These are phyloP conservation scores for Penicillium turbatum DNA, from an alignment of 495 filamentous ascomycete genomes.

Conservation along the genomic window DNA sequence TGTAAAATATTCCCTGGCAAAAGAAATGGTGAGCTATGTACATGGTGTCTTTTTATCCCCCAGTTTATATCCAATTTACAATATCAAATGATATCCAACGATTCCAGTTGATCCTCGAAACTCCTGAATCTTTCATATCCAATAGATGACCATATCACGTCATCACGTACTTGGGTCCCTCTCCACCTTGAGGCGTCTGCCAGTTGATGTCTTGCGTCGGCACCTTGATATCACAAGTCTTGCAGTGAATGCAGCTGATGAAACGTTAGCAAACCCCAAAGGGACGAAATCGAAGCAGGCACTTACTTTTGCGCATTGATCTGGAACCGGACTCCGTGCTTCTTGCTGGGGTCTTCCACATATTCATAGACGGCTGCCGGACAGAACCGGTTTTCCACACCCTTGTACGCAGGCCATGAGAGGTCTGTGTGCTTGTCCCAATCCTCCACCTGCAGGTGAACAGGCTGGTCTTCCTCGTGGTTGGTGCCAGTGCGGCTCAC, in stretches of 20 bases:
- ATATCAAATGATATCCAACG: constrained; percentile 1
- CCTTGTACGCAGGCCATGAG: constrained; percentile 84
- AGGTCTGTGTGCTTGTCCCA: constrained; percentile 83
- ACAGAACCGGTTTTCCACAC: constrained; percentile 96
- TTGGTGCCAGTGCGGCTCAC: constrained; percentile 95
- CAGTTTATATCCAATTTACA: neutral
- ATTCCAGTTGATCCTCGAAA: constrained; percentile 3
- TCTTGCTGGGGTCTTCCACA: constrained; percentile 80
- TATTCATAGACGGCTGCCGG: constrained; percentile 99
- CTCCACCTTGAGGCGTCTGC: constrained; percentile 91
- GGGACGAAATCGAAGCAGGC: neutral
- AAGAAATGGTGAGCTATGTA: neutral
- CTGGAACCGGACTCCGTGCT: constrained; percentile 86
- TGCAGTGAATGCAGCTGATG: constrained; percentile 94
- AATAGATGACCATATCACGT: constrained; percentile 46
- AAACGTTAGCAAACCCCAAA: constrained; percentile 22
- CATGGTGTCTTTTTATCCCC: constrained; percentile 1
- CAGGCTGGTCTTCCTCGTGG: constrained; percentile 97
- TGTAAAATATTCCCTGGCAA: too few species aligned
- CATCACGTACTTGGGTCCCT: constrained; percentile 95
- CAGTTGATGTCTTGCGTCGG: constrained; percentile 96
- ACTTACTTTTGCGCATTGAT: constrained; percentile 97
- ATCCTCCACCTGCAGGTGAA: constrained; percentile 89
- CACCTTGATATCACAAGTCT: constrained; percentile 99
- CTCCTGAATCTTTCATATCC: neutral